Conservation (phyloP, 2,329 filamentous ascomycete genomes). For the Aspergillus arachidicola region DNA sequence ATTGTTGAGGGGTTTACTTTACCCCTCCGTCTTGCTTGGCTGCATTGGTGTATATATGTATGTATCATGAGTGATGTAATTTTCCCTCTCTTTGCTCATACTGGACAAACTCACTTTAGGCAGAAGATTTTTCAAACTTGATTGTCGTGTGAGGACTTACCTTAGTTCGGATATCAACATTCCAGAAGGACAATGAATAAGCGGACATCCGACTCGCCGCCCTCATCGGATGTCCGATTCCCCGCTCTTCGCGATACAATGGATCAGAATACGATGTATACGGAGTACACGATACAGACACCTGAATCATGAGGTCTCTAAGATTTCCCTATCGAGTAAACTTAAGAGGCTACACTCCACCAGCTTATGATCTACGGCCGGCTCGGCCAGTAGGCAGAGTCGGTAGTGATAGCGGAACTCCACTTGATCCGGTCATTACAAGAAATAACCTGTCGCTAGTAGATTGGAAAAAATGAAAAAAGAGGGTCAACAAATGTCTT, state of each 20-base stretch:
- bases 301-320: neutral
- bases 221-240: neutral
- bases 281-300: neutral
- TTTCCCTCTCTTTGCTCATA: neutral
- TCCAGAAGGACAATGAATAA: neutral
- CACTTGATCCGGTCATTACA: slow-evolving; percentile 6
- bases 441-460: neutral
- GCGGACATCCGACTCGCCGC: neutral
- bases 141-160: neutral
- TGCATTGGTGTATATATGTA: neutral
- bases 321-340: neutral
- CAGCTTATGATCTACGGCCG: slow-evolving; percentile 8
- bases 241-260: neutral
- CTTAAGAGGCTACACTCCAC: neutral
- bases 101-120: neutral
- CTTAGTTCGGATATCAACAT: neutral
- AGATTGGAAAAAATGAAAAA: neutral
- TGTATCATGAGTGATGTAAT: neutral
- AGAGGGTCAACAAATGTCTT: neutral
- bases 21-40: neutral
- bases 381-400: slow-evolving; percentile 4
- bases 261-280: neutral
- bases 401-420: slow-evolving; percentile 6
- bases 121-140: neutral
- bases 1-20: neutral